A percentile compares a stretch with the other conserved stretches of the same genome.
Conservation (phyloP, 805 yeast species). For the Wickerhamomyces xylosicus region DNA sequence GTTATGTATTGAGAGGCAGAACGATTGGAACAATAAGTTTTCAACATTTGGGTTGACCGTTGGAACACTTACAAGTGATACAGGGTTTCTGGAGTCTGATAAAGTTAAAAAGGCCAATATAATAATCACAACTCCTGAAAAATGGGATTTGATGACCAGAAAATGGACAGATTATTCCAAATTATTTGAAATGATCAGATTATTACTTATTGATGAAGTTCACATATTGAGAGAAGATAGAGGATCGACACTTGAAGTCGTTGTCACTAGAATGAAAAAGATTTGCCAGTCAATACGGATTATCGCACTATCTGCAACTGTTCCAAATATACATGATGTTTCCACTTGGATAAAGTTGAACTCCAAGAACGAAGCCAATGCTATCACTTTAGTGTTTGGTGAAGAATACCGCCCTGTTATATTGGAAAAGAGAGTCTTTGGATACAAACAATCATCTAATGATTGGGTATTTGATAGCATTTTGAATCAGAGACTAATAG, state of each 20-base stretch:
- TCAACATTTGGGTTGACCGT: constrained; percentile 28
- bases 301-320: constrained; percentile 41
- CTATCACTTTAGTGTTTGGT: constrained; percentile 32
- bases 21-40: constrained; percentile 36
- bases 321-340: constrained; percentile 40
- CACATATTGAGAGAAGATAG: constrained; percentile 35
- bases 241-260: constrained; percentile 39
- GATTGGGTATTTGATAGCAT: constrained; percentile 37
- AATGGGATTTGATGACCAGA: constrained; percentile 49
- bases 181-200: constrained; percentile 30
- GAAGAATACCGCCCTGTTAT: constrained; percentile 37
- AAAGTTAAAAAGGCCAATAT: constrained; percentile 37
- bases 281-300: constrained; percentile 27
- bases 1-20: constrained; percentile 38
- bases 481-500: constrained; percentile 30
- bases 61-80: constrained; percentile 47
- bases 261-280: constrained; percentile 35
- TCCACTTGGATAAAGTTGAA: constrained; percentile 31
- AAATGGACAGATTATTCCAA: constrained; percentile 34
- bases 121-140: constrained; percentile 52
- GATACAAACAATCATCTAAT: constrained; percentile 29
- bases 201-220: constrained; percentile 38
- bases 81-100: constrained; percentile 33
- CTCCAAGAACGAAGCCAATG: constrained; percentile 13
- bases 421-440: constrained; percentile 32